phyloP scores from a whole-genome alignment of 352 stramenopile genomes.

The Globisporangium echinulatum region DNA sequence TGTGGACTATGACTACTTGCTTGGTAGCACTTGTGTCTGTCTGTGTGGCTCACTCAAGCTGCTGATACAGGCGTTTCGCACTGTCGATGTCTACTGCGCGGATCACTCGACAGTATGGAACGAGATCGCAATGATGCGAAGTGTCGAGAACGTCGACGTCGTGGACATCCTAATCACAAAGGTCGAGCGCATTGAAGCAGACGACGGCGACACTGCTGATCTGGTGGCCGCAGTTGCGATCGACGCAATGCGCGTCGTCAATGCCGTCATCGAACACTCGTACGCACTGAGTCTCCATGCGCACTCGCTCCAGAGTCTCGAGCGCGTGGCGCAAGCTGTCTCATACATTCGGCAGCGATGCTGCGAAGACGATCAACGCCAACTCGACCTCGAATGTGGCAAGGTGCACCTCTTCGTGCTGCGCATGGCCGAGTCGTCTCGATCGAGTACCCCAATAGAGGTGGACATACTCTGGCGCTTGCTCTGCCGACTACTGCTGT shows the following conservation, averaged over 20 bases:
- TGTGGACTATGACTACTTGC: too few species aligned
- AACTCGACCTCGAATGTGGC: slow-evolving; percentile 1
- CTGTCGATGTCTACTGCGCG: background rate
- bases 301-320: background rate
- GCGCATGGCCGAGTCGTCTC: background rate
- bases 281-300: background rate
- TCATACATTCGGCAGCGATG: too few species aligned
- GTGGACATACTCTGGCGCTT: slow-evolving; percentile 1
- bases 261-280: slow-evolving; percentile 7
- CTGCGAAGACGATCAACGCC: background rate
- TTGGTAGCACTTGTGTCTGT: too few species aligned
- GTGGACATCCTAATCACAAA: background rate
- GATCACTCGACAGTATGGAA: background rate
- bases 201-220: background rate
- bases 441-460: background rate
- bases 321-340: background rate
- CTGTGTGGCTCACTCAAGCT: too few species aligned
- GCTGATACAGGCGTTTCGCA: background rate
- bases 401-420: slow-evolving; percentile 4
- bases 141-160: background rate
- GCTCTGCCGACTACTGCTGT: background rate
- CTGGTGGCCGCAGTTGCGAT: background rate
- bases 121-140: background rate
- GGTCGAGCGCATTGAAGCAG: background rate
- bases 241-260: slow-evolving; percentile 1